Conservation (phyloP, 2,329 filamentous ascomycete species). For the Ambrosiella xylebori region DNA sequence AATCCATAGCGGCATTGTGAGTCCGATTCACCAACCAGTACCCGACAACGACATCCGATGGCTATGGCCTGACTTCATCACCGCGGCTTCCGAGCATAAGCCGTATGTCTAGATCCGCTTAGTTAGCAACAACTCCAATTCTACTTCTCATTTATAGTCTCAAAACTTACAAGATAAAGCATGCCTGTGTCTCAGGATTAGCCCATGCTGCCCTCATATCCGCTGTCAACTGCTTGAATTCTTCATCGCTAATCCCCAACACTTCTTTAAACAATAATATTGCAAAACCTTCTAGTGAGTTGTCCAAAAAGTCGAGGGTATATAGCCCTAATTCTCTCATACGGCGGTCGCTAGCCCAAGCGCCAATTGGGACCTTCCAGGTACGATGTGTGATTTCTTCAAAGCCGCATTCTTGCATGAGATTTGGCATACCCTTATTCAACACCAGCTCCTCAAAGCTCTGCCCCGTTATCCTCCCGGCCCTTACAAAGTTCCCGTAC, state of each 20-base stretch:
- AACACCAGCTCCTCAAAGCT: conserved; percentile 15
- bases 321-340: conserved; percentile 26
- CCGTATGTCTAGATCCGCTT: not conserved
- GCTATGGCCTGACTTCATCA: too few species aligned
- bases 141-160: not conserved
- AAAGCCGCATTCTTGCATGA: conserved; percentile 22
- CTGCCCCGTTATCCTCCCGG: conserved; percentile 17
- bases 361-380: conserved; percentile 27
- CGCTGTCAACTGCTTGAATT: conserved; percentile 16
- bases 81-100: conserved; percentile 1
- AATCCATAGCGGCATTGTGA: too few species aligned
- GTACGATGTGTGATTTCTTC: conserved; percentile 22
- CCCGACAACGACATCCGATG: too few species aligned
- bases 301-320: conserved; percentile 17
- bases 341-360: conserved; percentile 29
- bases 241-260: conserved; percentile 18
- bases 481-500: conserved; percentile 17
- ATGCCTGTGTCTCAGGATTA: conserved; percentile 4
- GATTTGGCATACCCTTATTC: conserved; percentile 14
- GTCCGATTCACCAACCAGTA: too few species aligned
- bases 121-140: not conserved
- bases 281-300: conserved; percentile 19
- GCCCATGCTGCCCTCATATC: conserved; percentile 14
- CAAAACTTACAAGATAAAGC: conserved; percentile 7
- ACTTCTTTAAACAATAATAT: conserved; percentile 17